phyloP scores from a whole-genome alignment of 1,284 basidiomycete genomes.

The Sporisorium scitamineum region DNA sequence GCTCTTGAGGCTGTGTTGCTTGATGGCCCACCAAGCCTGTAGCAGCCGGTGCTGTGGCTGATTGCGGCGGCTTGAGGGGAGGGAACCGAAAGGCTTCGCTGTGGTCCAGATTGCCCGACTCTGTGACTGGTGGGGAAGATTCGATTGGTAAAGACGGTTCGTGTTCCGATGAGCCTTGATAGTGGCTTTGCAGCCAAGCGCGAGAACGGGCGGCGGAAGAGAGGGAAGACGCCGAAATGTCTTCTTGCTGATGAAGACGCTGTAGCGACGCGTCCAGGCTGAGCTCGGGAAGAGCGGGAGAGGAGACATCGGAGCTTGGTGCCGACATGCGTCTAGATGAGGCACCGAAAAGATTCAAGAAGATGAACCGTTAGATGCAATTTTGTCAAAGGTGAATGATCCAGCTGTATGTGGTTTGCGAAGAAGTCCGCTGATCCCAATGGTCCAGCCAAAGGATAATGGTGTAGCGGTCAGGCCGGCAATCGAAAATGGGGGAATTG shows the following conservation, averaged over 20 bases:
- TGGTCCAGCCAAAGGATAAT: not conserved
- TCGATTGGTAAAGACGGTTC: not conserved
- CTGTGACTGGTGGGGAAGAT: not conserved
- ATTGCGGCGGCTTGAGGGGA: not conserved
- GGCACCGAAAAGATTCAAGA: conserved; percentile 6
- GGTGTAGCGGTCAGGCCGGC: not conserved
- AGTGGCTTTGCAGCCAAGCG: conserved; percentile 7
- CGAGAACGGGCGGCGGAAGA: conserved; percentile 11
- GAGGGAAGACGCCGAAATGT: conserved; percentile 12
- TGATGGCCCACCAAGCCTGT: not conserved
- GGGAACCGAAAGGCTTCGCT: conserved; percentile 14
- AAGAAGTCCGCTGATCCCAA: not conserved
- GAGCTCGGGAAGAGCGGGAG: conserved; percentile 34
- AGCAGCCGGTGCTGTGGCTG: not conserved
- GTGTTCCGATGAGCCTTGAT: not conserved
- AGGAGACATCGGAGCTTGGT: conserved; percentile 22
- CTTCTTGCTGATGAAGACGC: conserved; percentile 25
- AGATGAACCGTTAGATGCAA: not conserved
- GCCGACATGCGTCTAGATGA: conserved; percentile 5
- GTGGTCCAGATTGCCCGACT: not conserved
- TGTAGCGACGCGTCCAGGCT: conserved; percentile 36
- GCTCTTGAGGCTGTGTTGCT: not conserved
- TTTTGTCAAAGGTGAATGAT: not conserved
- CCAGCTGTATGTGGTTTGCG: not conserved
- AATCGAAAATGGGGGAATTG: not conserved